Percentiles rank a stretch among this genome's conserved stretches.
Conservation (phyloP, 805 yeast genomes). For the Yamadazyma paraphyllophila region DNA sequence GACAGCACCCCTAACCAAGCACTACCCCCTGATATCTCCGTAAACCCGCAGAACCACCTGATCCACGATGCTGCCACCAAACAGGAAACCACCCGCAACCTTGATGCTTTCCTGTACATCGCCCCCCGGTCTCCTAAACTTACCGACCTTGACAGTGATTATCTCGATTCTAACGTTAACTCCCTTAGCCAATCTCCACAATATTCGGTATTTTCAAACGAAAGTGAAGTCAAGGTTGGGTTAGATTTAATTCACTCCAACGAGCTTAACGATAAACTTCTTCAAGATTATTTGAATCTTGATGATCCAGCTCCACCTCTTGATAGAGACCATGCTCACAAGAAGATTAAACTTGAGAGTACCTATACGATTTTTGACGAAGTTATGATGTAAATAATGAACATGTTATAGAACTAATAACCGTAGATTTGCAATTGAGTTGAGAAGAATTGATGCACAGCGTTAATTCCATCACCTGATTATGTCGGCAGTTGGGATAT, state of each 20-base stretch:
- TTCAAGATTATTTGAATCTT: slow-evolving; percentile 12
- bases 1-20: too few species aligned
- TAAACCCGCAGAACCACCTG: background rate
- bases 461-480: too few species aligned
- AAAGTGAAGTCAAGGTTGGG: slow-evolving; percentile 8
- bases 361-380: slow-evolving; percentile 8
- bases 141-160: slow-evolving; percentile 1
- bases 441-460: too few species aligned
- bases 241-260: slow-evolving; percentile 14
- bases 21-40: too few species aligned
- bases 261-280: slow-evolving; percentile 9
- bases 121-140: slow-evolving; percentile 2
- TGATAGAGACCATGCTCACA: slow-evolving; percentile 5
- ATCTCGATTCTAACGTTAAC: slow-evolving; percentile 7
- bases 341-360: slow-evolving; percentile 4
- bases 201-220: slow-evolving; percentile 16
- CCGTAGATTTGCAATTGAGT: too few species aligned
- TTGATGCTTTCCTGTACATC: background rate
- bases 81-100: background rate
- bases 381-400: slow-evolving; percentile 1
- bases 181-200: slow-evolving; percentile 15
- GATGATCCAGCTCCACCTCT: slow-evolving; percentile 2
- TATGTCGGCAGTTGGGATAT: too few species aligned
- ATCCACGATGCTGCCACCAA: too few species aligned
- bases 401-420: background rate